phyloP scores from a whole-genome alignment of 1,284 basidiomycete species.

The Cryptococcus amylolentus region DNA sequence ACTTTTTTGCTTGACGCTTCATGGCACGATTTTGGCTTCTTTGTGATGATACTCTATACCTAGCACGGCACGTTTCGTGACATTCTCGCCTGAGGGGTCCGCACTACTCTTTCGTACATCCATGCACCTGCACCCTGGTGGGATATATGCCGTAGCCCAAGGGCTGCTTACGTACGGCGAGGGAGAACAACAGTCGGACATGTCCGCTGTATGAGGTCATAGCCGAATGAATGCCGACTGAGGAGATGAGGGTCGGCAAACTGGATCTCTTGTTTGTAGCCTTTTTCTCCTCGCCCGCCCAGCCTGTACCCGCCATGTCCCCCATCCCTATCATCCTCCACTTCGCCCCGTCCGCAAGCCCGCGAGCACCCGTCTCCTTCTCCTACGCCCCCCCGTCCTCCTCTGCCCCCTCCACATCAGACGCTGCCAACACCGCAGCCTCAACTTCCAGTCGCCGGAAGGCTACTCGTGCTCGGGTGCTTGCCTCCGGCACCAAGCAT shows the following conservation, averaged over 20 bases:
- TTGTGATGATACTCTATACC: too few relatives aligned
- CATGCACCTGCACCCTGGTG: too few relatives aligned
- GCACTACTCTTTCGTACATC: too few relatives aligned
- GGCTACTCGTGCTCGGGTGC: constrained; percentile 5
- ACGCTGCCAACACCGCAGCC: background rate
- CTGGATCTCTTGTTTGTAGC: background rate
- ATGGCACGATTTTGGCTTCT: background rate
- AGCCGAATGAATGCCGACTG: background rate
- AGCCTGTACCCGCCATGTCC: constrained; percentile 16
- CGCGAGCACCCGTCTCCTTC: background rate
- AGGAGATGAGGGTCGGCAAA: background rate
- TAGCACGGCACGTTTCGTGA: too few relatives aligned
- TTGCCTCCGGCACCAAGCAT: background rate
- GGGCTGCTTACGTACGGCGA: background rate
- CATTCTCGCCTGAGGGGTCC: too few relatives aligned
- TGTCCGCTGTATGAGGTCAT: background rate
- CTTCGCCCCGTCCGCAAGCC: constrained; percentile 1
- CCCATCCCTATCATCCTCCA: constrained; percentile 24
- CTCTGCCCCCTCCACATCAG: background rate
- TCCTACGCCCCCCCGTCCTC: background rate
- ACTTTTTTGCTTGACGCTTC: too few relatives aligned
- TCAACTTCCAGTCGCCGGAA: background rate
- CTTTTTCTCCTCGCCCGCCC: background rate
- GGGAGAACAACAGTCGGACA: background rate
- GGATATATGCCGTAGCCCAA: too few relatives aligned